Conservation (phyloP, 345 rosid species). For the Corchorus capsularis region DNA sequence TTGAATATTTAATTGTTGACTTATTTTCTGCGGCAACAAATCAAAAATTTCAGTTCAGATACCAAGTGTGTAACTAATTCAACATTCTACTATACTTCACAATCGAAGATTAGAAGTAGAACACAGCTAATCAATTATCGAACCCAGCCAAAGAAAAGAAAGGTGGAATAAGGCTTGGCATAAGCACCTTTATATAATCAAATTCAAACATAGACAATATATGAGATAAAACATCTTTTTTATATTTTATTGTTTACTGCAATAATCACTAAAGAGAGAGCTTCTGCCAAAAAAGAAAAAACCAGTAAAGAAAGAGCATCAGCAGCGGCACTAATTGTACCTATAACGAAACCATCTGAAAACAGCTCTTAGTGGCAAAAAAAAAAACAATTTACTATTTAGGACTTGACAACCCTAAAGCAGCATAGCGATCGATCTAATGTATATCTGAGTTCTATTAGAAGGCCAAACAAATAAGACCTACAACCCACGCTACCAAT, state of each 20-base stretch:
- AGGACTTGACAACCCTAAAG: neutral
- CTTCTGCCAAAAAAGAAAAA: neutral
- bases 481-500: neutral
- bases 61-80: no score
- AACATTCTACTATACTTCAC: neutral
- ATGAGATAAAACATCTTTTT: neutral
- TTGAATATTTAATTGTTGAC: no score
- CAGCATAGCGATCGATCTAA: neutral
- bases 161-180: neutral
- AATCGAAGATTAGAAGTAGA: neutral
- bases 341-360: neutral
- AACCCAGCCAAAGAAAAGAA: neutral
- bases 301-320: no score
- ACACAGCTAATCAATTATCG: neutral
- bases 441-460: neutral
- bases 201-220: no score
- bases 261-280: neutral
- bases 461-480: neutral
- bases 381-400: neutral
- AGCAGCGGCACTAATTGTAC: constrained; percentile 2
- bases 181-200: neutral
- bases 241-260: neutral
- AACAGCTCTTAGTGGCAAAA: neutral
- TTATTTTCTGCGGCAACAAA: no score
- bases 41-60: no score